Conservation (phyloP, 176 grass and related monocot genomes). For the Eremochloa ophiuroides region DNA sequence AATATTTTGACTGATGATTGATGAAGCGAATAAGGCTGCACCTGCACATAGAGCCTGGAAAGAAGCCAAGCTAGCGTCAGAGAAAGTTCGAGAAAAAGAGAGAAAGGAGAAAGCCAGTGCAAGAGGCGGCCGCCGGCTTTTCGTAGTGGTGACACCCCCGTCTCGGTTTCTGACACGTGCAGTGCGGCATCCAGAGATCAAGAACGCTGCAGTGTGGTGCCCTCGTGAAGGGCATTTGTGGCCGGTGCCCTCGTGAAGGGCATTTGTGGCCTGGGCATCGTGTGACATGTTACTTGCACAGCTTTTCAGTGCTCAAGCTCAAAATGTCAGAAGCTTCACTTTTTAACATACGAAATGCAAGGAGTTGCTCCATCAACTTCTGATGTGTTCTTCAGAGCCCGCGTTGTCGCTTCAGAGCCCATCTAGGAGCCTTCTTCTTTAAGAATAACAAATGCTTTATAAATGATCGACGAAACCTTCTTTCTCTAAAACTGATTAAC, state of each 20-base stretch:
- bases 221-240: too few relatives aligned
- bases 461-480: too few relatives aligned
- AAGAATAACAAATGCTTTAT: too few relatives aligned
- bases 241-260: neutral
- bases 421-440: too few relatives aligned
- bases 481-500: too few relatives aligned
- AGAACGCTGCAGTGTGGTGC: neutral
- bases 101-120: neutral
- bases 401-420: too few relatives aligned
- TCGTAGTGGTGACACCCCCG: neutral
- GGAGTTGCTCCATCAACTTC: neutral
- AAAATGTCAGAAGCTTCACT: neutral
- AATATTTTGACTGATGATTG: too few relatives aligned
- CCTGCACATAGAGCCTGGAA: conserved; percentile 3
- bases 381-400: too few relatives aligned
- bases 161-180: neutral
- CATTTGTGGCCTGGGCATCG: neutral
- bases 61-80: neutral
- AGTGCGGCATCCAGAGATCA: neutral
- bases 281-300: neutral
- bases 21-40: too few relatives aligned
- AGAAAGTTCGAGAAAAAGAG: too few relatives aligned
- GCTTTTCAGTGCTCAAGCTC: neutral
- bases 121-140: neutral
- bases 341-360: neutral